Evolutionary conservation across 2,329 filamentous ascomycete genomes (phyloP).

Genomic region (Phyllosticta paracitricarpa): DNA sequence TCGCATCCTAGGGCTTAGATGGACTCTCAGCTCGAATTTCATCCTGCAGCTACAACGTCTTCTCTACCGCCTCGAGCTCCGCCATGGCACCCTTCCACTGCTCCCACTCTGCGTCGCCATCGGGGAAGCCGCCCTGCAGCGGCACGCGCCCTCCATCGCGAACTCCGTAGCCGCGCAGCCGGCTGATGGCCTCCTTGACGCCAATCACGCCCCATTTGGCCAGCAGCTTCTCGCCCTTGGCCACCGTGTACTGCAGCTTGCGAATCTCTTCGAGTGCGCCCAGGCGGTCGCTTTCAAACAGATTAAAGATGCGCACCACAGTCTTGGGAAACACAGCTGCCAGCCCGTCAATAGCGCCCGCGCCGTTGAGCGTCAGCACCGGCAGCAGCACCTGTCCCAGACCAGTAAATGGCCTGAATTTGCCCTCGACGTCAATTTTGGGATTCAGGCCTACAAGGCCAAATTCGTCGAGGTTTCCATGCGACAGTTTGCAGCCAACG

Average conservation of each 20-base stretch:
- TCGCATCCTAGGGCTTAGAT: neutral
- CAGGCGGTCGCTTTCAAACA: conserved; percentile 18
- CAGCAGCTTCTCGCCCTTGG: conserved; percentile 48
- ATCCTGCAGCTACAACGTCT: neutral
- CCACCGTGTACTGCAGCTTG: conserved; percentile 47
- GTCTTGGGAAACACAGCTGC: conserved; percentile 51
- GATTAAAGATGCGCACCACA: conserved; percentile 44
- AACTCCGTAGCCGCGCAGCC: conserved; percentile 45
- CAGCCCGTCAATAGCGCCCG: conserved; percentile 52
- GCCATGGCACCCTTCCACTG: conserved; percentile 8
- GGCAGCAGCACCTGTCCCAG: conserved; percentile 52
- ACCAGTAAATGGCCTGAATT: conserved; percentile 50
- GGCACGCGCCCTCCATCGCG: conserved; percentile 41
- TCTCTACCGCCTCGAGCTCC: conserved; percentile 10
- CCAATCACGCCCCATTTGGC: conserved; percentile 47
- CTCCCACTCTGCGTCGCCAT: conserved; percentile 9
- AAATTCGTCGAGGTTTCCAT: conserved; percentile 50
- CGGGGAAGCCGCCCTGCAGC: conserved; percentile 29
- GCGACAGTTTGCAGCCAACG: conserved; percentile 54
- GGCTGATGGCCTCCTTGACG: conserved; percentile 49
- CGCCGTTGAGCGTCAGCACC: conserved; percentile 48
- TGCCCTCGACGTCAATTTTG: conserved; percentile 37
- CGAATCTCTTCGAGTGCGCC: conserved; percentile 32
- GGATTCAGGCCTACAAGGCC: conserved; percentile 46
- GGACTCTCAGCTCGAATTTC: neutral